Evolutionary conservation across 768 basidiomycete species (phyloP), one percentile per base, ranked within the genome.

Genomic region (Kwoniella bestiolae): DNA sequence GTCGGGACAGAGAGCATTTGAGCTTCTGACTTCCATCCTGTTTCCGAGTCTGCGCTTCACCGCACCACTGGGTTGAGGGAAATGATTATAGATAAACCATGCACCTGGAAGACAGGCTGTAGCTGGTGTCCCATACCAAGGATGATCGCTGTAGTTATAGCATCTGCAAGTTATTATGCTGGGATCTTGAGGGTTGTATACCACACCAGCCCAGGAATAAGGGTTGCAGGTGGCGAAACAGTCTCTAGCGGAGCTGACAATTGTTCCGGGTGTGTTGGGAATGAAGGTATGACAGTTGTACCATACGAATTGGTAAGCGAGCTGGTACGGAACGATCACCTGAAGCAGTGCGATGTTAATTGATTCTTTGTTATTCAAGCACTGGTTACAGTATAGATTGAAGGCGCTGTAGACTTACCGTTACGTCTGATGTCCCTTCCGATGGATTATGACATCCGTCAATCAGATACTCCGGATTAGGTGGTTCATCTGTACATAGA

Each of bases 1-100:
- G 12, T 38, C 2, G 1, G 59, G 59, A 18, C 59, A 60, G 29
- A 60, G 21, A 3, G 12, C 29, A 5, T 34, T 21, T 21, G 3
- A 2, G 6, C 29, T 21, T 32, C 6, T 41, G 7, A 1, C 18
- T 41, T 18, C 38, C 50, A 5, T 26, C 14, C 26, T 51, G 28
- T 11, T 14, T 2, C n/a, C 23, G 14, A 18, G 11, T n/a, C 46
- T 21, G 4, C 12, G 21, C 14, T 18, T 51, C 25, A 51, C 50
- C 12, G 50, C 50, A 11, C 28, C 50, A 6, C 29, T 51, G 11
- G 50, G 50, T 51, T 51, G 50, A 16, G 50, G 50, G 26, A 25
- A 51, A 51, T 51, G 50, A 26, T 51, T 51, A 18, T 51, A 51
- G 28, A 51, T 51, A 18, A 51, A 51, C 50, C 50, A 51, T 5